Evolutionary conservation across 2,329 filamentous ascomycete species (phyloP), one percentile per base, ranked within the genome.

Genomic region (Phaeosphaeria sp.): DNA sequence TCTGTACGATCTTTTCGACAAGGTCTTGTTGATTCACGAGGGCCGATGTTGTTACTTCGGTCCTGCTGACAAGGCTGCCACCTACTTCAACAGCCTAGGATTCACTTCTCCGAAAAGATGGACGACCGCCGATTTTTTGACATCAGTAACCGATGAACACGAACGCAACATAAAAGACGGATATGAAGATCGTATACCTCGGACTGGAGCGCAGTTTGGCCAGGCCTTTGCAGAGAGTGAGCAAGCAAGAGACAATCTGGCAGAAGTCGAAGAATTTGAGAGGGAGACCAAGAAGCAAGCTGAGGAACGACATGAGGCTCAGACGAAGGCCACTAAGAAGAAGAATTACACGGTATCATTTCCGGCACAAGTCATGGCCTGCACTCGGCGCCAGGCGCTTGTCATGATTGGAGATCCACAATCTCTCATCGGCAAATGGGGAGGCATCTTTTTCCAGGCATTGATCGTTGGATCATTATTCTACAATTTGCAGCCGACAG

Each of bases 121-220:
- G 77, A 91, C 89, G 0, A 89, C 86, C 0, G 87, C 89, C 20
- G 89, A 92, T 71, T 91, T 91, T 79, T 76, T 91, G 49, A 91
- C 89, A 1, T 89, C 87, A 21, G 88, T 91, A 78, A 91, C 89
- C 7, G 85, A 86, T 44, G 79, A 83, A 1, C 80, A 86, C 53
- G 87, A 88, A 57, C 80, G 88, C 30, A 78, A 84, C 30, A 73
- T 87, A 18, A 82, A 81, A 42, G 71, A 82, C 17, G 87, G 85
- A 1, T 88, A 81, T 74, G 84, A 89, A 68, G 72, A 86, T 61
- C 81, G 81, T 4, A 82, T 86, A 25, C 86, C 87, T 0, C 78
- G 83, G 17, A 84, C 82, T 1, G 77, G 83, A 6, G 81, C 82
- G 5, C 82, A 88, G 33, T 87, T 89, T 61, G 83, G 83, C 21